phyloP scores from a whole-genome alignment of 345 rosid species.

The Brassica carinata region DNA sequence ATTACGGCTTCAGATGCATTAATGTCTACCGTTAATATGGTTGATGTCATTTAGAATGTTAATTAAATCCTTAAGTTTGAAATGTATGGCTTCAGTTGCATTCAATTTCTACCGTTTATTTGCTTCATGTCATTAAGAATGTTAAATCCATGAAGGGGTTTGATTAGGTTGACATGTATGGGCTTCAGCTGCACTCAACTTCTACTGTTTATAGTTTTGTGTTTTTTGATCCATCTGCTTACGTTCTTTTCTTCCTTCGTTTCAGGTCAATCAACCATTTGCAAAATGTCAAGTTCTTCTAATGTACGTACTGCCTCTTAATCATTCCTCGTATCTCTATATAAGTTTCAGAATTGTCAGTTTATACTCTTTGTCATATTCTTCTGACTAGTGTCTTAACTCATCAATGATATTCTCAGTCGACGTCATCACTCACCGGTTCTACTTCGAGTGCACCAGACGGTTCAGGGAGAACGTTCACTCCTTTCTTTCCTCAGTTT shows the following conservation, averaged over 20 bases:
- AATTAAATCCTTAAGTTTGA: not conserved
- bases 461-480: conserved; percentile 62
- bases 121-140: not conserved
- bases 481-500: conserved; percentile 83
- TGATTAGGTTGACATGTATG: not conserved
- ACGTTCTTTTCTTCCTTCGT: conserved; percentile 12
- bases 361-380: not conserved
- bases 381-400: conserved; percentile 18
- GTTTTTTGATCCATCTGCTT: not conserved
- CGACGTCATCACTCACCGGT: conserved; percentile 61
- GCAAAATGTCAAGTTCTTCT: conserved; percentile 77
- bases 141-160: conserved; percentile 8
- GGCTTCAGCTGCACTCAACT: conserved; percentile 13
- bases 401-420: conserved; percentile 50
- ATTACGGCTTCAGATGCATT: not conserved
- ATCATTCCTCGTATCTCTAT: conserved; percentile 12
- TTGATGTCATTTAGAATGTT: not conserved
- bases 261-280: conserved; percentile 37
- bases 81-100: not conserved
- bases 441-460: conserved; percentile 82
- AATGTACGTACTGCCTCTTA: conserved; percentile 52
- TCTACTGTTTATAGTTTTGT: conserved; percentile 6
- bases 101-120: not conserved
- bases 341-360: not conserved
- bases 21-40: not conserved